phyloP scores from a whole-genome alignment of 179 eudicot species.

The Vitellaria paradoxa region DNA sequence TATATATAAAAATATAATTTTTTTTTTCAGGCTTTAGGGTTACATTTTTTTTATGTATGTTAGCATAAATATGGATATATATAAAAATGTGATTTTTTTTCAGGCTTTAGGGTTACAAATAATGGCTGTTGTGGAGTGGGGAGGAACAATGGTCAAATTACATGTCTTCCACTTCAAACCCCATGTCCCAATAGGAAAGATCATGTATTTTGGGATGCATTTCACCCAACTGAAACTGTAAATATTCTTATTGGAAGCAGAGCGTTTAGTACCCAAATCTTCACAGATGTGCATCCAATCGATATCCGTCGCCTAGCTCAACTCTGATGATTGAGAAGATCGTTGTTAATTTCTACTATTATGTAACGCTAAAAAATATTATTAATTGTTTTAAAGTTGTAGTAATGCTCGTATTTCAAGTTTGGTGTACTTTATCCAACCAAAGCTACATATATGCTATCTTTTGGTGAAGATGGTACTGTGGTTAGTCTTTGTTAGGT shows the following conservation, averaged over 20 bases:
- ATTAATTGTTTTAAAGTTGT: too few species aligned
- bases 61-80: too few species aligned
- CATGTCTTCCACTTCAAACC: conserved; percentile 31
- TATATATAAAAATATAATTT: too few species aligned
- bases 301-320: conserved; percentile 29
- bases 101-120: conserved; percentile 33
- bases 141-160: conserved; percentile 35
- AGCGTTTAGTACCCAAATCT: conserved; percentile 24
- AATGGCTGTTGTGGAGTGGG: conserved; percentile 39
- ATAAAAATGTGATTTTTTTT: neutral
- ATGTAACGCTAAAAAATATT: too few species aligned
- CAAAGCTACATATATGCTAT: too few species aligned
- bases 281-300: conserved; percentile 24
- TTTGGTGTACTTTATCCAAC: too few species aligned
- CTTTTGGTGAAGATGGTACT: too few species aligned
- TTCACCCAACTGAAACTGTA: conserved; percentile 40
- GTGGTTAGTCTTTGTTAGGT: too few species aligned
- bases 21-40: too few species aligned
- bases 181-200: conserved; percentile 36
- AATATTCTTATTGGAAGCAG: conserved; percentile 25
- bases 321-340: conserved; percentile 3
- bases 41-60: too few species aligned
- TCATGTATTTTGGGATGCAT: conserved; percentile 38
- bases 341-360: too few species aligned
- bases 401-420: too few species aligned